Percentiles rank a stretch among this genome's conserved stretches.
These are phyloP conservation scores for Schwanniomyces occidentalis DNA, from an alignment of 805 yeast genomes.

Conservation along the genomic window DNA sequence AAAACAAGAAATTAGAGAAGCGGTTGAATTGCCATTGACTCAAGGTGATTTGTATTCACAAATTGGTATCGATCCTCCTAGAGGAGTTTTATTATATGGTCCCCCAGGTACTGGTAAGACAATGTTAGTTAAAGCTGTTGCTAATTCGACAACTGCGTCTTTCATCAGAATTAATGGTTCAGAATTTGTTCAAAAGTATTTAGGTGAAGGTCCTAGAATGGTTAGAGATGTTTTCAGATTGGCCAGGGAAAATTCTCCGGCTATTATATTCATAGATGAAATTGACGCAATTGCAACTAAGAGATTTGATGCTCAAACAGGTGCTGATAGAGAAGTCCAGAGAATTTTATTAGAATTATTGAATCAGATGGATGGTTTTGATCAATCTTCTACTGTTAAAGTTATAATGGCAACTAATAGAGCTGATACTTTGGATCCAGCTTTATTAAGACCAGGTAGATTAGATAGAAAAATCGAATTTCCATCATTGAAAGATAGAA, in stretches of 20 bases:
- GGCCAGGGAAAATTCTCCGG: constrained; percentile 96
- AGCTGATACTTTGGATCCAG: constrained; percentile 99
- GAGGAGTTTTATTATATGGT: constrained; percentile 97
- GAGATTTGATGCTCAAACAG: constrained; percentile 99
- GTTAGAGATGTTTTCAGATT: constrained; percentile 96
- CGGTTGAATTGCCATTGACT: constrained; percentile 93
- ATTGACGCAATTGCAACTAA: constrained; percentile 99
- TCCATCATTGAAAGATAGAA: constrained; percentile 92
- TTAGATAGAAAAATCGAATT: constrained; percentile 97
- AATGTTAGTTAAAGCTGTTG: constrained; percentile 98
- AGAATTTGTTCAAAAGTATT: constrained; percentile 95
- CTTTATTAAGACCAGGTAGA: constrained; percentile 96
- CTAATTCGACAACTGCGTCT: constrained; percentile 92
- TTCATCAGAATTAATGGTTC: constrained; percentile 97
- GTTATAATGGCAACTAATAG: constrained; percentile 99
- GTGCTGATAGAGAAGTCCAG: constrained; percentile 99
- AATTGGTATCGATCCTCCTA: constrained; percentile 98
- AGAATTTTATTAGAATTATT: constrained; percentile 92
- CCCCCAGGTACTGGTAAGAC: constrained; percentile 99
- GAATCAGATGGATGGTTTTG: constrained; percentile 99
- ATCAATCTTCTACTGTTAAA: constrained; percentile 91
- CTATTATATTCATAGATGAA: constrained; percentile 96
- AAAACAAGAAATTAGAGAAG: constrained; percentile 97
- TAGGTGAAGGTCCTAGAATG: constrained; percentile 99
- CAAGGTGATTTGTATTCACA: constrained; percentile 95